These are phyloP conservation scores for Ogataea corticis DNA, from an alignment of 805 yeast species.

Conservation along the genomic window DNA sequence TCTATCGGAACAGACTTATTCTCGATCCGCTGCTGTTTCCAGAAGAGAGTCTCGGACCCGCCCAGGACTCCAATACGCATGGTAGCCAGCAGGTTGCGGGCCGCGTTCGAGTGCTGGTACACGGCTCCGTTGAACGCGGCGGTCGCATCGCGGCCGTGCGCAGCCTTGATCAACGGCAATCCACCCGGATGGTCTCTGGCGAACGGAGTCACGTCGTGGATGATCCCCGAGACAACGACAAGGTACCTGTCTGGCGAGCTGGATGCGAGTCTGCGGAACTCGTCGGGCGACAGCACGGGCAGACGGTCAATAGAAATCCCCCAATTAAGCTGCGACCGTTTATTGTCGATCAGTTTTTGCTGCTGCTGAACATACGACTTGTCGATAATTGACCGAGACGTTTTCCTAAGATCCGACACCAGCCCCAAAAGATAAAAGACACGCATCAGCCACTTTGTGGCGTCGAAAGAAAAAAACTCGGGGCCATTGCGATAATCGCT, in stretches of 20 bases:
- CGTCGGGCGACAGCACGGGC: slow-evolving; percentile 59
- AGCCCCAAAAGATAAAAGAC: slow-evolving; percentile 52
- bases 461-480: slow-evolving; percentile 77
- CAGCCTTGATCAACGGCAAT: slow-evolving; percentile 67
- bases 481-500: slow-evolving; percentile 81
- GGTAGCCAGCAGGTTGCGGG: slow-evolving; percentile 84
- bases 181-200: slow-evolving; percentile 96
- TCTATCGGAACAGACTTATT: slow-evolving; percentile 63
- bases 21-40: slow-evolving; percentile 71
- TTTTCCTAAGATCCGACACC: slow-evolving; percentile 55
- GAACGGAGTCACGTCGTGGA: slow-evolving; percentile 91
- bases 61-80: slow-evolving; percentile 91
- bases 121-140: slow-evolving; percentile 95
- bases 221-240: slow-evolving; percentile 85
- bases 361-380: slow-evolving; percentile 77
- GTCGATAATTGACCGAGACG: slow-evolving; percentile 62
- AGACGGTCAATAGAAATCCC: slow-evolving; percentile 89
- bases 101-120: slow-evolving; percentile 90
- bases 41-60: slow-evolving; percentile 77
- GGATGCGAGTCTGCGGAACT: slow-evolving; percentile 42
- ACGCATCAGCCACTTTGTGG: slow-evolving; percentile 76
- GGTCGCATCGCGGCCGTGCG: slow-evolving; percentile 92
- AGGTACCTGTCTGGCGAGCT: slow-evolving; percentile 44
- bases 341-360: slow-evolving; percentile 75
- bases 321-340: slow-evolving; percentile 83